phyloP scores from a whole-genome alignment of 192 early-diverging fungal species.

The Lobosporangium transversale region DNA sequence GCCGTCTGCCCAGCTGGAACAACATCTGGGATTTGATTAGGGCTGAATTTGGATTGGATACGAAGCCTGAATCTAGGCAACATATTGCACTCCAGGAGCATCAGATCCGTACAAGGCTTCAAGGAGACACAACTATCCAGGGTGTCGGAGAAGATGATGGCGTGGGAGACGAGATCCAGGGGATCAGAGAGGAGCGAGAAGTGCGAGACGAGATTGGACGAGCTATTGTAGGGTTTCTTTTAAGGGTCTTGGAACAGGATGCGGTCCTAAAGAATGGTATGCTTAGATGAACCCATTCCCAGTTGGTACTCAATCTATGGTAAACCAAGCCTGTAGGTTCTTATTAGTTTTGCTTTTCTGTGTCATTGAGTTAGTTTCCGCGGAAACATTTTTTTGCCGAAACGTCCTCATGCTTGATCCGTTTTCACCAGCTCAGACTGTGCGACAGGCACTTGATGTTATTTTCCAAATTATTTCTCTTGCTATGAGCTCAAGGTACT shows the following conservation, averaged over 20 bases:
- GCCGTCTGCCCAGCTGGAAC: slow-evolving; percentile 40
- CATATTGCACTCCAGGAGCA: slow-evolving; percentile 31
- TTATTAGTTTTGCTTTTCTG: not conserved
- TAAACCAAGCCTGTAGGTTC: too few species aligned
- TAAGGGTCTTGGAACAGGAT: slow-evolving; percentile 39
- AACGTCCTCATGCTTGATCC: slow-evolving; percentile 15
- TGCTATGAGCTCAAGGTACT: slow-evolving; percentile 20
- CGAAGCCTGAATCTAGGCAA: slow-evolving; percentile 26
- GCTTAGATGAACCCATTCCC: too few species aligned
- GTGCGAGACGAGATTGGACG: slow-evolving; percentile 41
- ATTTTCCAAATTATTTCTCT: slow-evolving; percentile 27
- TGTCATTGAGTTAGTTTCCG: slow-evolving; percentile 8
- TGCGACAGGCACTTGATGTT: slow-evolving; percentile 18
- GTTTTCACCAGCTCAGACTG: not conserved
- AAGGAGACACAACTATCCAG: not conserved
- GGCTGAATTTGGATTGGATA: slow-evolving; percentile 34
- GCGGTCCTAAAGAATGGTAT: slow-evolving; percentile 31
- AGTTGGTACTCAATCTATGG: too few species aligned
- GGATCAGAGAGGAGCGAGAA: slow-evolving; percentile 20
- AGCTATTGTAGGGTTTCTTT: slow-evolving; percentile 22
- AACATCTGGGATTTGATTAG: slow-evolving; percentile 41
- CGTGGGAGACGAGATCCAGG: not conserved
- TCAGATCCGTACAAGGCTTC: slow-evolving; percentile 21
- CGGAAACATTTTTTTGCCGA: slow-evolving; percentile 24
- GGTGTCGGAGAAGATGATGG: not conserved